Percentiles rank a stretch among this genome's conserved stretches.
phyloP scores from a whole-genome alignment of 129 eudicot genomes.

The Tanacetum coccineum region DNA sequence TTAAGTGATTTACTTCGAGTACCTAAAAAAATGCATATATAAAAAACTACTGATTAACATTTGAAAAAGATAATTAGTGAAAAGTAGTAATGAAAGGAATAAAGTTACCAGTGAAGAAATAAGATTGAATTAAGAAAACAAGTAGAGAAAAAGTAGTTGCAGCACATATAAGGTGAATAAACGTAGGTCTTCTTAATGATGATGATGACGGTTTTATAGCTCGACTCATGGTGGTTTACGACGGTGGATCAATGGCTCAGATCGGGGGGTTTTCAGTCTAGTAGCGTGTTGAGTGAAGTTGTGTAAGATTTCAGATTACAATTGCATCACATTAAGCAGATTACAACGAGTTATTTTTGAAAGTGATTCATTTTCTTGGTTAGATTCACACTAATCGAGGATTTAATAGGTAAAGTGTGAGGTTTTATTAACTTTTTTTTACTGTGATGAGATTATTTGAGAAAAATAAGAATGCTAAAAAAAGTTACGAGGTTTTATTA shows the following conservation, averaged over 20 bases:
- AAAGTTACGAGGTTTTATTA: too few species aligned
- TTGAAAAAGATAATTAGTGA: conserved; percentile 9
- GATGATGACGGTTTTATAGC: conserved; percentile 17
- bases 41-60: not conserved
- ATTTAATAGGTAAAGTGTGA: too few species aligned
- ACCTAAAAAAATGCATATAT: conserved; percentile 26
- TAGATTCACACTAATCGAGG: too few species aligned
- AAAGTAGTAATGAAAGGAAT: not conserved
- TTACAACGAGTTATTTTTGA: too few species aligned
- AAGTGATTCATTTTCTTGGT: too few species aligned
- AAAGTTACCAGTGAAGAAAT: conserved; percentile 46
- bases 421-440: too few species aligned
- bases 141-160: conserved; percentile 58
- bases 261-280: conserved; percentile 10
- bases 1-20: conserved; percentile 18
- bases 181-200: conserved; percentile 44
- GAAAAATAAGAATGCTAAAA: too few species aligned
- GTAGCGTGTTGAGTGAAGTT: not conserved
- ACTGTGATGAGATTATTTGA: too few species aligned
- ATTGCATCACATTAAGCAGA: too few species aligned
- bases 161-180: conserved; percentile 59
- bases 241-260: conserved; percentile 6
- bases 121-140: conserved; percentile 58
- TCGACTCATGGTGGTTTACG: conserved; percentile 33
- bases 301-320: too few species aligned